These are phyloP conservation scores for Fonsecaea pedrosoi DNA, from an alignment of 2,329 filamentous ascomycete species.

Conservation along the genomic window DNA sequence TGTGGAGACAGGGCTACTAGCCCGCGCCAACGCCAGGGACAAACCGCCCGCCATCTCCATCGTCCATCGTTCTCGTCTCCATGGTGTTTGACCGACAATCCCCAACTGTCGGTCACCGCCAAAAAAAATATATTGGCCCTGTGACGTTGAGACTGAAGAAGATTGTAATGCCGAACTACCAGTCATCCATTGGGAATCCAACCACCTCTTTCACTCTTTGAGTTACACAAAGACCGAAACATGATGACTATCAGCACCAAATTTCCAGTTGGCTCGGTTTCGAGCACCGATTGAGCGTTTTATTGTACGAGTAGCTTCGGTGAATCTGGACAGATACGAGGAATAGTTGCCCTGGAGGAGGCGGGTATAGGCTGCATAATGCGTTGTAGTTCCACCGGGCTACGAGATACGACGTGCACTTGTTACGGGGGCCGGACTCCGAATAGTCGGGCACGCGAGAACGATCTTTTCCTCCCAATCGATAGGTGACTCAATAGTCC, in stretches of 20 bases:
- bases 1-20: slow-evolving; percentile 15
- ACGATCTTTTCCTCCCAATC: slow-evolving; percentile 16
- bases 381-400: slow-evolving; percentile 14
- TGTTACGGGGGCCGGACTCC: slow-evolving; percentile 31
- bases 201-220: slow-evolving; percentile 1
- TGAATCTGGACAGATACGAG: slow-evolving; percentile 7
- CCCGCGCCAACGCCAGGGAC: slow-evolving; percentile 32
- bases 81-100: slow-evolving; percentile 24
- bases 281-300: slow-evolving; percentile 8
- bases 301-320: slow-evolving; percentile 9
- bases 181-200: neutral
- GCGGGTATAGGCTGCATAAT: slow-evolving; percentile 4
- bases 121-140: slow-evolving; percentile 9
- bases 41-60: slow-evolving; percentile 7
- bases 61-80: neutral
- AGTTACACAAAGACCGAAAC: slow-evolving; percentile 9
- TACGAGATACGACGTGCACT: slow-evolving; percentile 31
- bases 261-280: slow-evolving; percentile 10
- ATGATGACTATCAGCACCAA: neutral
- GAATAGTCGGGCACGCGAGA: slow-evolving; percentile 30
- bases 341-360: slow-evolving; percentile 16
- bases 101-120: slow-evolving; percentile 25
- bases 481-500: slow-evolving; percentile 9
- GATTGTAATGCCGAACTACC: neutral
- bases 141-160: slow-evolving; percentile 17